Base-by-base conservation (phyloP, 768 basidiomycete species). In the Russula olivacea region DNA sequence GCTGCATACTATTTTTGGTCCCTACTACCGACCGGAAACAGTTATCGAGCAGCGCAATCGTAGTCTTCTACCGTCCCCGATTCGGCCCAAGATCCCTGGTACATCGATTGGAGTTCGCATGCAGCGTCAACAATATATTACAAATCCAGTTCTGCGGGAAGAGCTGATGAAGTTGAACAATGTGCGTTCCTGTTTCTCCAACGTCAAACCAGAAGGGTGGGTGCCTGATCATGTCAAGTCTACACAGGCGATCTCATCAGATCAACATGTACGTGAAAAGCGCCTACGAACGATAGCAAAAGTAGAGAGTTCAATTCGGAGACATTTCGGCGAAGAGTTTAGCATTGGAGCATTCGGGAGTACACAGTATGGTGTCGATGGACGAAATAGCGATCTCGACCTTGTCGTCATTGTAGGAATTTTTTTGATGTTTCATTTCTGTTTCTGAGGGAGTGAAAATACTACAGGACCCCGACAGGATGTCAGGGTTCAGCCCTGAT, bases 261-360 rank as follows among this genome's bases (percentile, higher is more conserved):
- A 40, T 23, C 58, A 28, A 21, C 40, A 3, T 43, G 8, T 65
- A n/a, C 63, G 41, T 32, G 58, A 58, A 21, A 38, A 15, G 48
- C 63, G 65, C 58, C 60, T 12, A 25, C 60, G 36, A 45, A 66
- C 67, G 11, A 17, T 62, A 19, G n/a, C 34, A n/a, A 58, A 55
- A 41, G 55, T 68, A 36, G 14, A 47, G 2, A n/a, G 23, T n/a
- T 36, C 61, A 15, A 66, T 68, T 47, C 55, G 21, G 23, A 45
- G 2, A 6, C 51, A 55, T 36, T 81, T 71, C 64, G 79, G 78
- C 6, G 1, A 6, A 7, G 25, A 61, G 40, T 81, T 76, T 68
- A 52, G 38, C 4, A 74, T 82, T 4, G 66, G 71, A 30, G 58
- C 73, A 1, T 85, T 83, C 68, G 83, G 83, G 36, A 84, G 83